Conservation (phyloP, 2,329 filamentous ascomycete species). For the Aspergillus sp. region DNA sequence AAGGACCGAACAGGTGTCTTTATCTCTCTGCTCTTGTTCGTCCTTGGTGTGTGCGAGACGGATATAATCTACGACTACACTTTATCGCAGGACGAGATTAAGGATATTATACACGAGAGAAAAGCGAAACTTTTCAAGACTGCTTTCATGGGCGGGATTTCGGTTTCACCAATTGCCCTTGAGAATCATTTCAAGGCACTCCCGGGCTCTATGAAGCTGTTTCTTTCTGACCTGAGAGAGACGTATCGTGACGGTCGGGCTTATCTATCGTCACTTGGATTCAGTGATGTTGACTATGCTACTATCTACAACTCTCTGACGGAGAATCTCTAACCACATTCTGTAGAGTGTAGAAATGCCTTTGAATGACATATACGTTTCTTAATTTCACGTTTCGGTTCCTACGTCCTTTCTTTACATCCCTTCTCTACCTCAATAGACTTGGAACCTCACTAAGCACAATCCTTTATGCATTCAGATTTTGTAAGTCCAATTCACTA, state of each 20-base stretch:
- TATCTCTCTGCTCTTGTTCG: constrained; percentile 63
- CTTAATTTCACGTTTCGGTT: too few relatives aligned
- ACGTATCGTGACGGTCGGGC: not conserved
- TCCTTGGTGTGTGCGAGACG: constrained; percentile 63
- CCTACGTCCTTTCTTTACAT: too few relatives aligned
- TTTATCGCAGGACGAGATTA: not conserved
- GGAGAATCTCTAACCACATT: too few relatives aligned
- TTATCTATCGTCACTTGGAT: not conserved
- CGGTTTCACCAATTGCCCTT: not conserved
- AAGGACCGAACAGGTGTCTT: constrained; percentile 77
- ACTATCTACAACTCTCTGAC: not conserved
- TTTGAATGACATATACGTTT: too few relatives aligned
- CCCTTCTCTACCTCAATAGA: too few relatives aligned
- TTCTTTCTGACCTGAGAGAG: not conserved
- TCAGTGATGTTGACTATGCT: not conserved
- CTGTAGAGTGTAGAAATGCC: too few relatives aligned
- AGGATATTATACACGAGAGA: not conserved
- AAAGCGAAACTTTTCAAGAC: not conserved
- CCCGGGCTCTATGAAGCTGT: not conserved
- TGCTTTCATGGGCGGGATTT: not conserved
- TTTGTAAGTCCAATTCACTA: not conserved
- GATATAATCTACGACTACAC: constrained; percentile 66
- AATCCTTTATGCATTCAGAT: too few relatives aligned
- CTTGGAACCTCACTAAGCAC: too few relatives aligned
- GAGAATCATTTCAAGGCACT: not conserved